Evolutionary conservation across 768 basidiomycete species (phyloP).

Genomic region (Leucogyrophana mollusca): DNA sequence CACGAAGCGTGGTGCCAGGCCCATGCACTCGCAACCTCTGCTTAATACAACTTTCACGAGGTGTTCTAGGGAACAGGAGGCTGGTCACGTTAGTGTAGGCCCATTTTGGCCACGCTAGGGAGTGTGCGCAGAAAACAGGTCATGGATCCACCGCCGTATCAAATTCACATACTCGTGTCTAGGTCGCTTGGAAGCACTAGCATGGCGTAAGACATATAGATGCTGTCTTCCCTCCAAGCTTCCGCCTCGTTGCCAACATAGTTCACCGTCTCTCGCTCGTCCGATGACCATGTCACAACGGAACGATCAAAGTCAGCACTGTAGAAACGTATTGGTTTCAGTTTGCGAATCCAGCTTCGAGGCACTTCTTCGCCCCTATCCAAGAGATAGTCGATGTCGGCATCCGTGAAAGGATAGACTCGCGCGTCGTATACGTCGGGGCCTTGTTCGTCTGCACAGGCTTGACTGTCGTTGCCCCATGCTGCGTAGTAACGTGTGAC

Average conservation of each 20-base stretch:
- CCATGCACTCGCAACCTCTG: too few relatives aligned
- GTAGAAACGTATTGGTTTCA: constrained; percentile 11
- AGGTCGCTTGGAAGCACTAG: constrained; percentile 1
- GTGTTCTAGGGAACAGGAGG: too few relatives aligned
- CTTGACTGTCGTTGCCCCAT: neutral
- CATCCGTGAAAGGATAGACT: constrained; percentile 21
- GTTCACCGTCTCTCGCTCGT: constrained; percentile 9
- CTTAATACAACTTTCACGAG: too few relatives aligned
- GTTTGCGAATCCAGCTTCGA: neutral
- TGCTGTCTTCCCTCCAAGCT: constrained; percentile 15
- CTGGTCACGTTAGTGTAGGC: too few relatives aligned
- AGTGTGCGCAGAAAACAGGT: too few relatives aligned
- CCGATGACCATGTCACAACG: neutral
- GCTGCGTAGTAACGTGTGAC: constrained; percentile 5
- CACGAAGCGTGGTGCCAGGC: too few relatives aligned
- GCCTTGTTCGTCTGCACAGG: neutral
- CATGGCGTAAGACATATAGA: constrained; percentile 25
- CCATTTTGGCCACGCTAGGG: too few relatives aligned
- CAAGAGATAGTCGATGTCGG: constrained; percentile 12
- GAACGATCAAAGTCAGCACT: neutral
- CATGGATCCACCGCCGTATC: too few relatives aligned
- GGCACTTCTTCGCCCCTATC: neutral
- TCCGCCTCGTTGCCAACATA: constrained; percentile 24
- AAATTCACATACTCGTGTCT: too few relatives aligned
- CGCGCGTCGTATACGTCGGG: neutral